phyloP scores from a whole-genome alignment of 495 filamentous ascomycete genomes.

The Hyaloscypha variabilis region DNA sequence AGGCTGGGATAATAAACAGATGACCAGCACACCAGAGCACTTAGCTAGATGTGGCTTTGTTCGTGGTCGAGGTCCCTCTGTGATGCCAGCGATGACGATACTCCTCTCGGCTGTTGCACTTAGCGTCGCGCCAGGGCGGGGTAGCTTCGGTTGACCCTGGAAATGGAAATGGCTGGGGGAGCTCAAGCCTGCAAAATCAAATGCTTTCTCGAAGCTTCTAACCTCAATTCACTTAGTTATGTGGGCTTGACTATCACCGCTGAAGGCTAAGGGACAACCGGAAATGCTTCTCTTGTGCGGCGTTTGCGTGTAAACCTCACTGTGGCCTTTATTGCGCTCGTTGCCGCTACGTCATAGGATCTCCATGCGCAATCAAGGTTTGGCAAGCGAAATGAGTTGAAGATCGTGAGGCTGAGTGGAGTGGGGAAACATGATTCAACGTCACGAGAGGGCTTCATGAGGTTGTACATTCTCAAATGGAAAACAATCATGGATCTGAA shows the following conservation, averaged over 20 bases:
- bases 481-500: not conserved
- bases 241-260: not conserved
- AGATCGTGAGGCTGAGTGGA: conserved; percentile 2
- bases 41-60: not conserved
- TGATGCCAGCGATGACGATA: not conserved
- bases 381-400: conserved; percentile 10
- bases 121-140: not conserved
- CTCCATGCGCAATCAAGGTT: conserved; percentile 1
- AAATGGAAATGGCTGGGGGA: not conserved
- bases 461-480: not conserved
- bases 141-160: not conserved
- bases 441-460: not conserved
- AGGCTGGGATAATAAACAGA: not conserved
- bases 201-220: not conserved
- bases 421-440: not conserved
- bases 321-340: too few relatives aligned
- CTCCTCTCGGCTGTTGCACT: not conserved
- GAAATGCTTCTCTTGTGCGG: not conserved
- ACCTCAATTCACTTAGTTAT: not conserved
- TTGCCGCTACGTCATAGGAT: conserved; percentile 7
- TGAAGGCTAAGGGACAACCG: not conserved
- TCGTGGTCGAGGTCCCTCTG: not conserved
- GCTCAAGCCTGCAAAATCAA: not conserved
- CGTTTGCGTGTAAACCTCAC: not conserved
- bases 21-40: not conserved